Conservation (phyloP, 495 filamentous ascomycete genomes). For the Diplogelasinospora grovesii region DNA sequence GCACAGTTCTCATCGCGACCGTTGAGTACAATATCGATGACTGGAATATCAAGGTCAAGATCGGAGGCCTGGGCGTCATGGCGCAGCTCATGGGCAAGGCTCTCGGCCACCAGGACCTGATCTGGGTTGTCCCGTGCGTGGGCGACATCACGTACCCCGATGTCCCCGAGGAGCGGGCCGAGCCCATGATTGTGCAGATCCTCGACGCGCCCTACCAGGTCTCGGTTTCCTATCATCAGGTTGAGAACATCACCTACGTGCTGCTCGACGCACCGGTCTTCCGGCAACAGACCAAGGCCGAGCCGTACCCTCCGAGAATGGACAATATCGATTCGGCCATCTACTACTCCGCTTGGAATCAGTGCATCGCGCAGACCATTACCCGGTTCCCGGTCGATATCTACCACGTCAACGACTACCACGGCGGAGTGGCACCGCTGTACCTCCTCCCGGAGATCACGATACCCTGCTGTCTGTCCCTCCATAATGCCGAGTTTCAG, state of each 20-base stretch:
- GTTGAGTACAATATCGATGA: slow-evolving; percentile 71
- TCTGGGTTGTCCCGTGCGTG: slow-evolving; percentile 72
- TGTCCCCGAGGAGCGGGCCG: slow-evolving; percentile 34
- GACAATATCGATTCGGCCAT: slow-evolving; percentile 65
- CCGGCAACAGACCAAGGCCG: slow-evolving; percentile 54
- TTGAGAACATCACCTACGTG: slow-evolving; percentile 68
- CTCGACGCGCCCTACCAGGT: slow-evolving; percentile 56
- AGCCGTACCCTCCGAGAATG: slow-evolving; percentile 66
- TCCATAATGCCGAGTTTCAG: slow-evolving; percentile 60
- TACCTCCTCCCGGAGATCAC: slow-evolving; percentile 54
- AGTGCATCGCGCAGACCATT: slow-evolving; percentile 58
- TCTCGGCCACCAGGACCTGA: slow-evolving; percentile 60
- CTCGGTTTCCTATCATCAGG: slow-evolving; percentile 56
- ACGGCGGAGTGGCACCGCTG: slow-evolving; percentile 62
- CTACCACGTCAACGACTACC: slow-evolving; percentile 77
- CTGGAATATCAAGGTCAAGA: slow-evolving; percentile 68
- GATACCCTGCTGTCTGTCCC: slow-evolving; percentile 49
- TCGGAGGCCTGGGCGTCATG: slow-evolving; percentile 66
- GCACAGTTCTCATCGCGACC: slow-evolving; percentile 57
- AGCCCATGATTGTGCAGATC: slow-evolving; percentile 58
- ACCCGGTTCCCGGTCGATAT: slow-evolving; percentile 55
- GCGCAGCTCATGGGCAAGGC: slow-evolving; percentile 67
- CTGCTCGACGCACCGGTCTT: slow-evolving; percentile 65
- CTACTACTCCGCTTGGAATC: slow-evolving; percentile 69
- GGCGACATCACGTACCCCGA: slow-evolving; percentile 46